Percentiles rank a stretch among this genome's conserved stretches.
phyloP scores from a whole-genome alignment of 2,329 filamentous ascomycete genomes.

The Allantophomopsis cytisporea region DNA sequence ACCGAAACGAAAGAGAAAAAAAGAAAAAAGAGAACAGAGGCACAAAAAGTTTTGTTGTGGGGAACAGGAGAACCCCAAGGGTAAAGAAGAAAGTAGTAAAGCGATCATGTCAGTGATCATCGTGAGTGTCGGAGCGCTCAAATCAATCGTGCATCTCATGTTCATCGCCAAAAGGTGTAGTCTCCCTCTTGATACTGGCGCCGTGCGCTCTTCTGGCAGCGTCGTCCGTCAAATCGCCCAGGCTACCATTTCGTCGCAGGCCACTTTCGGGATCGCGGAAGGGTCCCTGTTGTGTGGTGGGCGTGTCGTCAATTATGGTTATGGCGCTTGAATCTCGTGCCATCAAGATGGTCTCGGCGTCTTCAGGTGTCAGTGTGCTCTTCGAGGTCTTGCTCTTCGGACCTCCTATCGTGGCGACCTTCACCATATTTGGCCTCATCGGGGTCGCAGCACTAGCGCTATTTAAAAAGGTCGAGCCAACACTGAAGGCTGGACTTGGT shows the following conservation, averaged over 20 bases:
- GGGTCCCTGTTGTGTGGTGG: conserved; percentile 37
- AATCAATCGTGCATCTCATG: conserved; percentile 35
- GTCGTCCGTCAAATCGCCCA: conserved; percentile 43
- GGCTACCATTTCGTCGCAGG: conserved; percentile 25
- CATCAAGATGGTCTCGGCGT: conserved; percentile 7
- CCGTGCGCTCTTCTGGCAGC: conserved; percentile 23
- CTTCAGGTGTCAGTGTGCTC: conserved; percentile 8
- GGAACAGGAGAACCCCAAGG: too few species aligned
- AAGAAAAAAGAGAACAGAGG: too few species aligned
- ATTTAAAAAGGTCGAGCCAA: conserved; percentile 56
- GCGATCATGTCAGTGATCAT: too few species aligned
- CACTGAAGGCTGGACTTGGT: conserved; percentile 47
- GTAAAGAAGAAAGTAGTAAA: too few species aligned
- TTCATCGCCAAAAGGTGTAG: conserved; percentile 43
- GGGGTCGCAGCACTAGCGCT: conserved; percentile 44
- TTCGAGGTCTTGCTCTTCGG: conserved; percentile 27
- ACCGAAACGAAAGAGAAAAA: too few species aligned
- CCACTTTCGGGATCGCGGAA: conserved; percentile 36
- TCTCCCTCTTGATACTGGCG: conserved; percentile 19
- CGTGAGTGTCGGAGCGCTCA: not conserved
- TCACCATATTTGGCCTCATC: conserved; percentile 44
- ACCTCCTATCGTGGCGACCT: conserved; percentile 31
- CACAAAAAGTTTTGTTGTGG: too few species aligned
- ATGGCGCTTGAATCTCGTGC: conserved; percentile 27
- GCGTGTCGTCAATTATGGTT: conserved; percentile 36